A percentile compares a stretch with the other conserved stretches of the same genome.
phyloP scores from a whole-genome alignment of 2,329 filamentous ascomycete genomes.

The Sporothrix inflata region DNA sequence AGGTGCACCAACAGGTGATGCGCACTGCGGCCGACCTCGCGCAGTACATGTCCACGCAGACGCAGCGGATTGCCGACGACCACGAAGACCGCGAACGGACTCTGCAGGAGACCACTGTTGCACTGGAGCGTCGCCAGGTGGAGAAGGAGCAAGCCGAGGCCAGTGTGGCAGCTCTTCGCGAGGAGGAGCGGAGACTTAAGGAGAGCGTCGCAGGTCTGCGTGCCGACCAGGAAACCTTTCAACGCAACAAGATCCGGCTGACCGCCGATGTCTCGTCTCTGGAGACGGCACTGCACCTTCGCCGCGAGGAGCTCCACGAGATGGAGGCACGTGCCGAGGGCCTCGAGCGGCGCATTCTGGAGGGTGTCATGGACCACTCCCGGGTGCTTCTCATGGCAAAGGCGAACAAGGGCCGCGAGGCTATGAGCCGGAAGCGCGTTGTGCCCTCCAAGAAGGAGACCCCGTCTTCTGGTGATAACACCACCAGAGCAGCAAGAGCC shows the following conservation, averaged over 20 bases:
- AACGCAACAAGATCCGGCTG: conserved; percentile 76
- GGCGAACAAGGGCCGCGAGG: conserved; percentile 55
- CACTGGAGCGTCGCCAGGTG: conserved; percentile 74
- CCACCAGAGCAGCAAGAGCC: not conserved
- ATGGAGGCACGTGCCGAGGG: conserved; percentile 90
- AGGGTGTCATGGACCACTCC: conserved; percentile 95
- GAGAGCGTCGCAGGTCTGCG: conserved; percentile 63
- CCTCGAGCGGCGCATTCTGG: conserved; percentile 88
- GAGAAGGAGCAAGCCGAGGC: conserved; percentile 66
- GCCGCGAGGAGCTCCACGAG: conserved; percentile 84
- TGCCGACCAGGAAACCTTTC: conserved; percentile 73
- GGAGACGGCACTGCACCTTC: conserved; percentile 85
- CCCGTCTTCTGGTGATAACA: not conserved
- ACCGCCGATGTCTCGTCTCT: conserved; percentile 86
- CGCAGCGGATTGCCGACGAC: conserved; percentile 72
- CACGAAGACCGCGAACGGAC: conserved; percentile 78
- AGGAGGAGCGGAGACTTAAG: conserved; percentile 58
- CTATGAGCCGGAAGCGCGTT: conserved; percentile 62
- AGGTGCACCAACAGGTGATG: conserved; percentile 86
- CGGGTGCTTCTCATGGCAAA: conserved; percentile 83
- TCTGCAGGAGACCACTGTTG: conserved; percentile 76
- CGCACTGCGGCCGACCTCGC: conserved; percentile 82
- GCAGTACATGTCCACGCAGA: conserved; percentile 77
- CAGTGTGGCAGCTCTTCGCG: conserved; percentile 51
- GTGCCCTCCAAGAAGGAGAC: conserved; percentile 49